These are phyloP conservation scores for Brassica rapa DNA, from an alignment of 345 rosid genomes.

Conservation along the genomic window DNA sequence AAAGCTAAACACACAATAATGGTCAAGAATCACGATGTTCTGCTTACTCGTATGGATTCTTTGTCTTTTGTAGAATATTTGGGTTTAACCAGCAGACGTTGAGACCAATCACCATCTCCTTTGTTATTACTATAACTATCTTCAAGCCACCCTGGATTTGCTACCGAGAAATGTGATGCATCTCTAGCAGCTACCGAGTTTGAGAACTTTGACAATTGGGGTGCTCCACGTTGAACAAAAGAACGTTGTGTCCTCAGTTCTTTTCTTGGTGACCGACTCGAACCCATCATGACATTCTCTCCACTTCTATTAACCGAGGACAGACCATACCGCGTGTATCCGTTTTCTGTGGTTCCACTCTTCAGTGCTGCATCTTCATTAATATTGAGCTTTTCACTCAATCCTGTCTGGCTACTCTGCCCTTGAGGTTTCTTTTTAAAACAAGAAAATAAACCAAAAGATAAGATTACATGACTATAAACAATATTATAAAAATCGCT, in stretches of 20 bases:
- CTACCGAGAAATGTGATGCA: conserved; percentile 50
- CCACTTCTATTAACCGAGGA: conserved; percentile 43
- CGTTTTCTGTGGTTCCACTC: conserved; percentile 38
- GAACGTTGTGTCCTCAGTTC: conserved; percentile 57
- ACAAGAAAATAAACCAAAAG: conserved; percentile 3
- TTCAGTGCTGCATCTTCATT: not conserved
- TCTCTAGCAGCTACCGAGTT: conserved; percentile 86
- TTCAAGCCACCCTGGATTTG: conserved; percentile 45
- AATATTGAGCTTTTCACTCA: not conserved
- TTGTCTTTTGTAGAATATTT: conserved; percentile 44
- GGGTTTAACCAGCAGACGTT: conserved; percentile 45
- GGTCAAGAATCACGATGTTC: not conserved
- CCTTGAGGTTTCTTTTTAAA: conserved; percentile 53
- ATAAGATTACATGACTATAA: not conserved
- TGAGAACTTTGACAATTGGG: conserved; percentile 64
- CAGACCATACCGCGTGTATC: conserved; percentile 34
- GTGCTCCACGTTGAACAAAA: conserved; percentile 45
- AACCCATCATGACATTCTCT: conserved; percentile 37
- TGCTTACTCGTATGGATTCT: conserved; percentile 46
- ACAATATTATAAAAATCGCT: not conserved
- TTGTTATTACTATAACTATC: conserved; percentile 34
- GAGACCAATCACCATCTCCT: conserved; percentile 52
- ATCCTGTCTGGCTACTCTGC: conserved; percentile 8
- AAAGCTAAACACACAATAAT: not conserved
- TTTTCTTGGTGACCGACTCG: conserved; percentile 34